A percentile compares a stretch with the other conserved stretches of the same genome.
These are phyloP conservation scores for Aspergillus ibericus DNA, from an alignment of 2,329 filamentous ascomycete genomes.

Conservation along the genomic window DNA sequence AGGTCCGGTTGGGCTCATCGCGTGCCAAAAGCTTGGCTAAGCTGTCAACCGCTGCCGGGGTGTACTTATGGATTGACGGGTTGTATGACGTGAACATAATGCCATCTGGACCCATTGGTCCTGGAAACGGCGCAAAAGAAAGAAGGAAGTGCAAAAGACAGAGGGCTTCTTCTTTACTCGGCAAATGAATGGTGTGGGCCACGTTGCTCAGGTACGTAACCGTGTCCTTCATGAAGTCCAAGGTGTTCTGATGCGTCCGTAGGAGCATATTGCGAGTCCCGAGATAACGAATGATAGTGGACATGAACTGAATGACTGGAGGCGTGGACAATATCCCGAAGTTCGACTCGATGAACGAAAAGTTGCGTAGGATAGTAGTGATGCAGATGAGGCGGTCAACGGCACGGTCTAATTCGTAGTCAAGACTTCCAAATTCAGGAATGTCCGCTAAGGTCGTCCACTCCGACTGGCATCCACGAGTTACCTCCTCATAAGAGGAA, in stretches of 20 bases:
- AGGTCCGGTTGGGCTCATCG: slow-evolving; percentile 86
- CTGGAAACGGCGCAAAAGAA: slow-evolving; percentile 80
- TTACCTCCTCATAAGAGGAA: slow-evolving; percentile 81
- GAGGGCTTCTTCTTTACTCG: slow-evolving; percentile 81
- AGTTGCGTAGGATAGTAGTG: slow-evolving; percentile 86
- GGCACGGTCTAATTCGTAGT: slow-evolving; percentile 80
- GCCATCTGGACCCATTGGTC: slow-evolving; percentile 58
- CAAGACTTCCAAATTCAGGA: slow-evolving; percentile 70
- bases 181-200: slow-evolving; percentile 74
- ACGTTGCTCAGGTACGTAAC: slow-evolving; percentile 89
- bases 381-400: slow-evolving; percentile 87
- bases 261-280: slow-evolving; percentile 87
- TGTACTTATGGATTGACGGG: slow-evolving; percentile 78
- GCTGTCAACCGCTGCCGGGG: slow-evolving; percentile 85
- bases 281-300: slow-evolving; percentile 78
- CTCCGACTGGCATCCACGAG: slow-evolving; percentile 75
- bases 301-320: slow-evolving; percentile 77
- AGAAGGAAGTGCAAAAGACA: slow-evolving; percentile 86
- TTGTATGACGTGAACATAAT: slow-evolving; percentile 81
- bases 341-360: slow-evolving; percentile 83
- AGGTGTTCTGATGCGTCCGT: slow-evolving; percentile 75
- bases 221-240: slow-evolving; percentile 97
- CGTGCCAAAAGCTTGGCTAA: slow-evolving; percentile 87
- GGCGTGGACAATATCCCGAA: slow-evolving; percentile 73
- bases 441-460: slow-evolving; percentile 70